A percentile compares a stretch with the other conserved stretches of the same genome.
These are phyloP conservation scores for Gleditsia sinensis DNA, from an alignment of 306 rosid genomes.

Conservation along the genomic window DNA sequence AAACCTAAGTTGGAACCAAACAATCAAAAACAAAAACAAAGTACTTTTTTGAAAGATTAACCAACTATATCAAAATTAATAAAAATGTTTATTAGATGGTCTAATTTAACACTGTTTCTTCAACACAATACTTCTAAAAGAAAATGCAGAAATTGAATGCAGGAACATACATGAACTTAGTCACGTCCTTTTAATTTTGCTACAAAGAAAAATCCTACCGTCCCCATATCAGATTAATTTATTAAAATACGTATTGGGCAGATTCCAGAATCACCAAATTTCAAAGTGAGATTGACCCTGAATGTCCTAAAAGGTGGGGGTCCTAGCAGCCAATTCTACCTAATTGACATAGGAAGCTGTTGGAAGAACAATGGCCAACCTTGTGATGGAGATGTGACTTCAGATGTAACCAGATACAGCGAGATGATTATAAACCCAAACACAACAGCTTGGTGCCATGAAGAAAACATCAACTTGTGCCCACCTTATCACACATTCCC, in stretches of 20 bases:
- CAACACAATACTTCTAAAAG: no score
- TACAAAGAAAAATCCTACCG: no score
- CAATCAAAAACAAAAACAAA: no score
- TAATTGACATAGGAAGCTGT: slow-evolving; percentile 61
- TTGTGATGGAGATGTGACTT: slow-evolving; percentile 54
- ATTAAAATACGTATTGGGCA: slow-evolving; percentile 17
- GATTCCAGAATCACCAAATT: slow-evolving; percentile 76
- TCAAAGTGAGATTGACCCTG: slow-evolving; percentile 51
- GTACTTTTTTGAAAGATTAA: no score
- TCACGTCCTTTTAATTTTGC: no score
- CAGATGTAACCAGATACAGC: slow-evolving; percentile 57
- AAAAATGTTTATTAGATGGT: no score
- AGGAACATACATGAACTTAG: no score
- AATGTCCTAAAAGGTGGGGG: slow-evolving; percentile 55
- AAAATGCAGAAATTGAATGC: no score
- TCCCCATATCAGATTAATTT: background rate
- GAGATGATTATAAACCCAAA: slow-evolving; percentile 58
- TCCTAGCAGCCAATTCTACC: slow-evolving; percentile 57
- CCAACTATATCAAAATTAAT: no score
- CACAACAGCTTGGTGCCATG: slow-evolving; percentile 43
- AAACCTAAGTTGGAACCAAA: no score
- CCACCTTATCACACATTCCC: slow-evolving; percentile 64
- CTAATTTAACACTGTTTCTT: no score
- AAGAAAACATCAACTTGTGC: slow-evolving; percentile 37
- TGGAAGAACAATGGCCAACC: slow-evolving; percentile 60